Evolutionary conservation across 2,329 filamentous ascomycete species (phyloP), one percentile per base, ranked within the genome.

Genomic region (Clonostachys rhizophaga): DNA sequence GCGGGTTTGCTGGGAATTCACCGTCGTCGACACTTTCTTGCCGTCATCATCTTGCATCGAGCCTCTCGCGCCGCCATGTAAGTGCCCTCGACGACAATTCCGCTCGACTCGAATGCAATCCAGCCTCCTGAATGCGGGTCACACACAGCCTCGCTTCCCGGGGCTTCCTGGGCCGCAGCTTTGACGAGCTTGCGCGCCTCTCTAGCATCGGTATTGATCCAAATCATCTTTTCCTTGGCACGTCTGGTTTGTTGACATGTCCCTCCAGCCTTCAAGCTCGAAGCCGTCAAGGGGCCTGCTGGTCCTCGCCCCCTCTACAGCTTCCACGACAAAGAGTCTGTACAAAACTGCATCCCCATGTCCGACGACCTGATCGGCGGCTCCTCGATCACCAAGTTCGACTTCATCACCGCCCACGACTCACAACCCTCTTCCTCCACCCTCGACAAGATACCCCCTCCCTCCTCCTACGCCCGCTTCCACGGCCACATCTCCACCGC

Each of bases 301-400:
- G 79, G 78, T 20, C 84, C 87, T 2, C 81, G 79, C 49, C 71
- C 77, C 7, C 75, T 94, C 34, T 78, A 85, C 58, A 70, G 74
- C 54, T 92, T 92, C 68, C 70, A 77, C 56, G 56, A 60, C 16
- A 61, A 70, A 40, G 68, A 71, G 18, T 70, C 71, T 5, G 58
- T 81, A 36, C 54, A 66, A 35, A 68, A 72, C 52, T 81, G 77
- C 65, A 94, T 95, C 65, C 74, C 87, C 54, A 94, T 97, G 84
- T 88, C 85, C 55, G 92, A 99, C 64, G 75, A 76, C 48, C 86
- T 92, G 58, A 89, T 95, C 20, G 92, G 92, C 52, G 94, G 92
- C 49, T 91, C 82, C 70, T 96, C 91, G 34, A 80, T 79, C 16
- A 86, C 83, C 40, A 70, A 80, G 41, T 74, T 97, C 50, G 86